These are phyloP conservation scores for Akanthomyces dipterigenus DNA, from an alignment of 2,329 filamentous ascomycete species.

Conservation along the genomic window DNA sequence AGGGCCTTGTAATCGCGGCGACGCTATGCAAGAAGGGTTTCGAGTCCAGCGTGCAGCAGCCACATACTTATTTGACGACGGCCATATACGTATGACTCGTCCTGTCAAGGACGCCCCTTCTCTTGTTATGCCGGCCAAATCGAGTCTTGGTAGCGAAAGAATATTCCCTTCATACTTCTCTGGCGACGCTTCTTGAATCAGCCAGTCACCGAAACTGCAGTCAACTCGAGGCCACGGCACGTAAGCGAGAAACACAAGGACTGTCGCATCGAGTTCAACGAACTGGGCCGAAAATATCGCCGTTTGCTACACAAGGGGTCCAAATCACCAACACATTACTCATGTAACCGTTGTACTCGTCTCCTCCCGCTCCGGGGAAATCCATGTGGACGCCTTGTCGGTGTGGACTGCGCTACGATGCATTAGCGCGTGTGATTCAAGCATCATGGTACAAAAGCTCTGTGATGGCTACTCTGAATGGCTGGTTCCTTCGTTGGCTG, in stretches of 20 bases:
- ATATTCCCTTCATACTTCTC: not conserved
- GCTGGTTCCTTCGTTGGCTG: not conserved
- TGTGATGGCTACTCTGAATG: not conserved
- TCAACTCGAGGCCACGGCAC: not conserved
- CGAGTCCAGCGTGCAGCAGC: not conserved
- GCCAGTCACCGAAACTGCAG: not conserved
- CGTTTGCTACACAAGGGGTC: not conserved
- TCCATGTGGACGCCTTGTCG: not conserved
- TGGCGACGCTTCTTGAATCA: not conserved
- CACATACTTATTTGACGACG: not conserved
- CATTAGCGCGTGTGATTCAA: constrained; percentile 1
- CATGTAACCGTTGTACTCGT: not conserved
- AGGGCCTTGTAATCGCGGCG: not conserved
- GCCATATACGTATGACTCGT: not conserved
- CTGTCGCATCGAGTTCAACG: not conserved
- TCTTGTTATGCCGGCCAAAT: not conserved
- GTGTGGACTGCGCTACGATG: not conserved
- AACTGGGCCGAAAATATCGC: not conserved
- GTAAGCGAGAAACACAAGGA: not conserved
- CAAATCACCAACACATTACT: not conserved
- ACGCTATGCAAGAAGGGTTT: not conserved
- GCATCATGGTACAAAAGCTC: not conserved
- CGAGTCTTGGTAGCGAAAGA: not conserved
- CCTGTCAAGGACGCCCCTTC: not conserved
- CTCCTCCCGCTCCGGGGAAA: not conserved